These are phyloP conservation scores for Scenedesmus sp. DNA, from an alignment of 163 green algal genomes.

Conservation along the genomic window DNA sequence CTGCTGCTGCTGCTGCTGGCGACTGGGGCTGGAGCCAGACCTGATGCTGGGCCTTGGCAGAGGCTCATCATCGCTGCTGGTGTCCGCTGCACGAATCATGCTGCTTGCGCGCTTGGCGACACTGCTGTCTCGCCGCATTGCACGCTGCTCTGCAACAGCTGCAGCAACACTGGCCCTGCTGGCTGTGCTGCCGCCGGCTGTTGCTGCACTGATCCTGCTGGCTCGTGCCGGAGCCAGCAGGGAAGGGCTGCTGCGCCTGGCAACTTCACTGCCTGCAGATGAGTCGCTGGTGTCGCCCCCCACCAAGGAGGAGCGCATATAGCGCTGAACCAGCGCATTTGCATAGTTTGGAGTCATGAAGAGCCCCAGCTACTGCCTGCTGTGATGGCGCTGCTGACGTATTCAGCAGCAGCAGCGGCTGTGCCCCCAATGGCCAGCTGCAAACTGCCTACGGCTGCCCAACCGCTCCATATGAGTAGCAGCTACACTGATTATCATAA, in stretches of 20 bases:
- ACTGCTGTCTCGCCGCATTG: conserved; percentile 7
- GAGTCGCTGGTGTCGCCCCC: conserved; percentile 19
- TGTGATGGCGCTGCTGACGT: not conserved
- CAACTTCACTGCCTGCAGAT: not conserved
- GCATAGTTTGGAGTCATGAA: conserved; percentile 36
- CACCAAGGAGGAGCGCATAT: conserved; percentile 40
- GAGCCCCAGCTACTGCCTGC: not conserved
- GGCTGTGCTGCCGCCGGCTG: not conserved
- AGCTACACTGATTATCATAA: too few species aligned
- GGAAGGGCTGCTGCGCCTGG: not conserved
- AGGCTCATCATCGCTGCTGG: conserved; percentile 40
- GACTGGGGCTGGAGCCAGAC: not conserved
- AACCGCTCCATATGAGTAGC: not conserved
- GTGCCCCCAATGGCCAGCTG: not conserved
- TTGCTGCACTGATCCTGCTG: not conserved
- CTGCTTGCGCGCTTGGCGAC: conserved; percentile 25
- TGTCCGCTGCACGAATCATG: conserved; percentile 12
- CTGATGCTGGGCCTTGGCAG: not conserved
- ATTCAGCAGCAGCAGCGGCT: not conserved
- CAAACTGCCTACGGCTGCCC: not conserved
- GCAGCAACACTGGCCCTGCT: not conserved
- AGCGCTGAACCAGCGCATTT: conserved; percentile 45
- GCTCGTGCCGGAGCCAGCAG: not conserved
- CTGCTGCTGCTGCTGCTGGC: not conserved
- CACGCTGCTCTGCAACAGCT: not conserved